These are phyloP conservation scores for Coemansia sp. DNA, from an alignment of 192 early-diverging fungal species.

Conservation along the genomic window DNA sequence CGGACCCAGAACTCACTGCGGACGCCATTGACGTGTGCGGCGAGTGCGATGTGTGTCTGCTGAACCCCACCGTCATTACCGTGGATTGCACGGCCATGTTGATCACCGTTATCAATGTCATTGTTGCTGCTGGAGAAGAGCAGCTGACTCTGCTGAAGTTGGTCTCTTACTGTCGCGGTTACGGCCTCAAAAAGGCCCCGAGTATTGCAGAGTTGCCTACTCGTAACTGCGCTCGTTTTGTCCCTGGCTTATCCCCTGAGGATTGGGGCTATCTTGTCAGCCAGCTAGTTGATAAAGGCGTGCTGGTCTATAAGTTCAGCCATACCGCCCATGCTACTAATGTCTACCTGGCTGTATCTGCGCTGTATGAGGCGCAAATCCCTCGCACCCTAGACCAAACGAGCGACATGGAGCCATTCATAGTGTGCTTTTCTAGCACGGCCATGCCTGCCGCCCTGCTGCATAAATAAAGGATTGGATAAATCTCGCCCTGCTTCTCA, in stretches of 20 bases:
- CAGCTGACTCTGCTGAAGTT: constrained; percentile 36
- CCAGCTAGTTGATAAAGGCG: constrained; percentile 50
- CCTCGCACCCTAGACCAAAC: constrained; percentile 23
- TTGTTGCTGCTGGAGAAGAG: constrained; percentile 21
- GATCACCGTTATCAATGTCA: constrained; percentile 25
- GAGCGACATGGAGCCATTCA: constrained; percentile 24
- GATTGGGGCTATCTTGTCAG: constrained; percentile 62
- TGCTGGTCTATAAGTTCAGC: constrained; percentile 61
- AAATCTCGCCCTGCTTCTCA: background rate
- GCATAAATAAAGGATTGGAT: background rate
- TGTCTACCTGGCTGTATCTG: constrained; percentile 52
- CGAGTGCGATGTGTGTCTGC: constrained; percentile 26
- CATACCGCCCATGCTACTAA: constrained; percentile 65
- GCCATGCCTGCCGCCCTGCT: constrained; percentile 5
- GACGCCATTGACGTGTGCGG: constrained; percentile 48
- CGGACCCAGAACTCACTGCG: no score
- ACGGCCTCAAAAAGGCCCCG: constrained; percentile 20
- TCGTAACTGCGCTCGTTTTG: constrained; percentile 7
- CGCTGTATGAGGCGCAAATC: constrained; percentile 8
- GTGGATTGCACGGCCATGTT: constrained; percentile 55
- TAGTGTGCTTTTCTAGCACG: constrained; percentile 21
- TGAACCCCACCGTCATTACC: constrained; percentile 11
- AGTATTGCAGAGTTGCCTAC: constrained; percentile 32
- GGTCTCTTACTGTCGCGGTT: constrained; percentile 33
- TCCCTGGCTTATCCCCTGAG: constrained; percentile 20